Base-by-base conservation (phyloP, 2,329 filamentous ascomycete species). In the Hypoxylon sp. region DNA sequence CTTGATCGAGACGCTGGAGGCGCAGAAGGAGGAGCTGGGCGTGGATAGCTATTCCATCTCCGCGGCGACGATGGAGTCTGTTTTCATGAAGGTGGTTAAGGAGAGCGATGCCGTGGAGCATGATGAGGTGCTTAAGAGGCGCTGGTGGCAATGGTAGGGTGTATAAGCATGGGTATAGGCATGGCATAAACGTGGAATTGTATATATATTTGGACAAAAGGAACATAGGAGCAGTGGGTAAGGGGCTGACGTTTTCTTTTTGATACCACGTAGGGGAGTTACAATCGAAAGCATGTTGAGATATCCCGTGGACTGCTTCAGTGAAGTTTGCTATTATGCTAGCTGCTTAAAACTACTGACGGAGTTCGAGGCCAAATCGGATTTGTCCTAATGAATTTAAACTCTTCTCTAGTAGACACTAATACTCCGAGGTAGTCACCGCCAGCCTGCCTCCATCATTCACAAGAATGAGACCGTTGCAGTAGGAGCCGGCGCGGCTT, bases 11-110 rank as follows among this genome's bases (percentile, higher is more conserved):
- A 77, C 85, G 17, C 79, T 91, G 4, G 90, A 92, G 78, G 77
- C 79, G 30, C 80, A 84, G 56, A 90, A 89, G 72, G 79, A 84
- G 43, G 78, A 79, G 11, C 75, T 91, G 14, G 88, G 89, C 0
- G 80, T 92, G 45, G 86, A 88, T 73, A 89, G 90, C 72, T 92
- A 91, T 73, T 88, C 87, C 19, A 87, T 92, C 56, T 87, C 84
- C 3, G 87, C 89, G 41, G 89, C 89, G 5, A 91, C 89, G 2
- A 80, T 93, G 68, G 90, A 93, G 77, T 87, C 90, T 65, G 90
- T 92, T 0, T 93, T 93, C 78, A 80, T 93, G 73, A 85, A 83
- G 19, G 90, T 93, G 68, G 88, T 92, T 0, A 86, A 85, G 55
- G 87, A 89, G 76, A 87, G 90, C 74, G 83, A 87, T 74, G 83